phyloP scores from a whole-genome alignment of 2,329 filamentous ascomycete species.

The Salinomyces thailandicus region DNA sequence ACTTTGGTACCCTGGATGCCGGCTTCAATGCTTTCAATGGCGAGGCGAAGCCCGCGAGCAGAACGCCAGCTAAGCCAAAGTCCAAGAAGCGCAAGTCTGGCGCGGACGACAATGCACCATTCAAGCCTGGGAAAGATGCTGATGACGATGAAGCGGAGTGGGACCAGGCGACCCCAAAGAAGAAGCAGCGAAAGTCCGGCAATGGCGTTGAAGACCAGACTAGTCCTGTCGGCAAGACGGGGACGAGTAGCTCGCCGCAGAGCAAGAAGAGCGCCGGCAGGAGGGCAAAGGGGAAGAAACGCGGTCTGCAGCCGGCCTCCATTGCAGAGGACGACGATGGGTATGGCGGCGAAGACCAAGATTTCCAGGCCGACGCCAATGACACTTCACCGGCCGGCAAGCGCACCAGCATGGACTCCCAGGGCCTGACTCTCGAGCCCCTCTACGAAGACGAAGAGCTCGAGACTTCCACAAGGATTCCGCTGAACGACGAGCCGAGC shows the following conservation, averaged over 20 bases:
- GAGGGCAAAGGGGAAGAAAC: conserved; percentile 4
- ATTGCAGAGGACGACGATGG: background rate
- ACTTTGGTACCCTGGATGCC: conserved; percentile 16
- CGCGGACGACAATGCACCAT: conserved; percentile 13
- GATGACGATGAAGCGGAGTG: conserved; percentile 19
- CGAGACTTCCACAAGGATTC: conserved; percentile 8
- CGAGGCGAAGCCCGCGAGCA: conserved; percentile 15
- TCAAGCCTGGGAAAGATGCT: conserved; percentile 14
- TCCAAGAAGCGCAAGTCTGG: conserved; percentile 32
- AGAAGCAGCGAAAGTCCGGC: conserved; percentile 20
- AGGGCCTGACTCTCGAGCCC: conserved; percentile 20
- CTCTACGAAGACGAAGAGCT: conserved; percentile 27
- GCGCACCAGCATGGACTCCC: conserved; percentile 17
- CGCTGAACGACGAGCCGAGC: conserved; percentile 17
- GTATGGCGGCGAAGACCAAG: conserved; percentile 8
- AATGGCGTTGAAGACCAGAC: conserved; percentile 1
- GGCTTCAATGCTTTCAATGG: conserved; percentile 21
- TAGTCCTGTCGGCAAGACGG: conserved; percentile 7
- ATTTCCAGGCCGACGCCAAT: conserved; percentile 21
- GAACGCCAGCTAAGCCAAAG: conserved; percentile 13
- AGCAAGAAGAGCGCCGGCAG: conserved; percentile 9
- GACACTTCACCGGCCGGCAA: conserved; percentile 9
- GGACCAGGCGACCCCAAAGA: conserved; percentile 17
- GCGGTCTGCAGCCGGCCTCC: background rate
- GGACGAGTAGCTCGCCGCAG: conserved; percentile 10